Conservation (phyloP, 345 rosid genomes). For the Eucalyptus viminalis region DNA sequence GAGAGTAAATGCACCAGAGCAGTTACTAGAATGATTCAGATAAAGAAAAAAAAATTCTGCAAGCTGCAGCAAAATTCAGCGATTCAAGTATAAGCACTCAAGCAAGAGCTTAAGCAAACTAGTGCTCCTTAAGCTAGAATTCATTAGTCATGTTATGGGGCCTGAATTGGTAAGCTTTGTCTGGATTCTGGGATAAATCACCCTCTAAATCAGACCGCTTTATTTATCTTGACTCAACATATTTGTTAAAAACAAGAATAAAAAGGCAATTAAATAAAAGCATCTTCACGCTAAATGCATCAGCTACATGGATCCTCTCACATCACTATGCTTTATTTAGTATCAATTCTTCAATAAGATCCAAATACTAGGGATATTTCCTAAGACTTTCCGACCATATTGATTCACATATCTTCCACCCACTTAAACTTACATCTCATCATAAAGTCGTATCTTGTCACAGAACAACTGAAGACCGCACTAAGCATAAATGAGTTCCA, state of each 20-base stretch:
- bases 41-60: neutral
- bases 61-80: neutral
- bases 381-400: neutral
- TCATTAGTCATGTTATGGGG: neutral
- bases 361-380: neutral
- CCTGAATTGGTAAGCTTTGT: neutral
- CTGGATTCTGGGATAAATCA: neutral
- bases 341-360: neutral
- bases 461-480: neutral
- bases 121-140: neutral
- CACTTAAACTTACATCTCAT: neutral
- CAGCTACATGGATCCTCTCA: neutral
- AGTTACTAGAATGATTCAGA: neutral
- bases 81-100: neutral
- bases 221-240: neutral
- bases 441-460: neutral
- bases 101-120: neutral
- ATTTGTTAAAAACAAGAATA: neutral
- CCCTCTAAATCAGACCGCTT: neutral
- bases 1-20: neutral
- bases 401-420: neutral
- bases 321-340: neutral
- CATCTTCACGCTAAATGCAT: neutral
- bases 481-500: neutral
- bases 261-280: neutral